A percentile compares a stretch with the other conserved stretches of the same genome.
phyloP scores from a whole-genome alignment of 768 basidiomycete species.

The Tricholoma terreum region DNA sequence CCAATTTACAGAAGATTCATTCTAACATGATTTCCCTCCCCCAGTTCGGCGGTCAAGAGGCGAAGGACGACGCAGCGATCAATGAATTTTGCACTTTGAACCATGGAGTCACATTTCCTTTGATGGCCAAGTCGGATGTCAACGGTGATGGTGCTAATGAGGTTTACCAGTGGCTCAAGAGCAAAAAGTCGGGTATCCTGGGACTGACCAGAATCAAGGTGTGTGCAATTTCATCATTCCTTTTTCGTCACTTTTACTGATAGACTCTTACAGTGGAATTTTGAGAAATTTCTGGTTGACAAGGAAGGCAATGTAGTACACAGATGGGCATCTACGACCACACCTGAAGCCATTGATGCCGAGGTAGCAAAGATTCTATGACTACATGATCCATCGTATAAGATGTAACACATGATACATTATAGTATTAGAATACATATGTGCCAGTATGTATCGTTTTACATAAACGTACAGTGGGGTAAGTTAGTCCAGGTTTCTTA shows the following conservation, averaged over 20 bases:
- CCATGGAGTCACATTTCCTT: conserved; percentile 86
- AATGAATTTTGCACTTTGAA: conserved; percentile 73
- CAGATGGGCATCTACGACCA: conserved; percentile 75
- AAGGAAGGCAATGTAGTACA: conserved; percentile 72
- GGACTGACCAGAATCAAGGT: conserved; percentile 78
- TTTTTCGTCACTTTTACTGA: not conserved
- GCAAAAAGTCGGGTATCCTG: conserved; percentile 68
- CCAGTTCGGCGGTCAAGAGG: conserved; percentile 85
- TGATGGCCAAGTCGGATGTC: conserved; percentile 92
- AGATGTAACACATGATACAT: not conserved
- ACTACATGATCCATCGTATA: conserved; percentile 6
- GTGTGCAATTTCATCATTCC: conserved; percentile 12
- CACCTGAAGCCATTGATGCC: conserved; percentile 59
- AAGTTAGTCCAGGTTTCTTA: not conserved
- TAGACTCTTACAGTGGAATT: conserved; percentile 66
- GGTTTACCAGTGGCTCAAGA: conserved; percentile 84
- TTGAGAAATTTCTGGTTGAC: conserved; percentile 85
- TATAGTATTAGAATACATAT: too few relatives aligned
- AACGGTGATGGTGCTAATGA: conserved; percentile 85
- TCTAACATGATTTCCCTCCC: not conserved
- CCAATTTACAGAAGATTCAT: not conserved
- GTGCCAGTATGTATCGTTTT: too few relatives aligned
- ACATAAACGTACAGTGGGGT: too few relatives aligned
- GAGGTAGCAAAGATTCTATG: conserved; percentile 62
- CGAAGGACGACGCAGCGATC: conserved; percentile 74